Evolutionary conservation across 306 rosid species (phyloP), one percentile per base, ranked within the genome.

Genomic region (Styphnolobium japonicum): DNA sequence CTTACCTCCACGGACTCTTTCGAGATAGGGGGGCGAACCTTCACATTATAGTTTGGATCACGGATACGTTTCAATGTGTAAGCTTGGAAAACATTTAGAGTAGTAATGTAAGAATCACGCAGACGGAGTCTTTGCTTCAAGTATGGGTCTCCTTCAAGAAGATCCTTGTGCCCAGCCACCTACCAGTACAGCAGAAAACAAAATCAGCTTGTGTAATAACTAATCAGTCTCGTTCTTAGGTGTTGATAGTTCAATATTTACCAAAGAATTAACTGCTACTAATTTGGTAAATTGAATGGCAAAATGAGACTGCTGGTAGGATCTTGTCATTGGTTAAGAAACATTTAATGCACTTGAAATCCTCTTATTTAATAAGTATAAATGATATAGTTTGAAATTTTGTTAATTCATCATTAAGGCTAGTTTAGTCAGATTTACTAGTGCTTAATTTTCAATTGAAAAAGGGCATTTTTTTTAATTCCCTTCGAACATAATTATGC

Each of bases 91-190:
- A 89, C 97, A 57, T 93, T 92, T 2, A 95, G 93, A 25, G 98
- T 95, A 22, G 98, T 95, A 74, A 95, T 95, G 90, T 91, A 88
- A 2, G 98, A 88, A 83, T 92, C 88, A 51, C 98, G 98, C 36
- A 95, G 89, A 2, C 97, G 85, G 6, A 95, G 94, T 79, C 98
- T 91, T 89, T 95, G 98, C 89, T 88, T 95, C 93, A 95, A 82
- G 89, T 88, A 88, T 1, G 87, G 97, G 56, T 95, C 96, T 1
- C 94, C 98, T 86, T 95, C 98, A 12, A 95, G 98, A 86, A 95
- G 90, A 85, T 95, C 98, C 86, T 82, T 91, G 86, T 95, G 98
- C 77, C 88, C 92, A 56, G 98, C 98, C 84, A 93, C 93, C 98
- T 95, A 80, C 14, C 58, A 72, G 49, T 72, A 34, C 65, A 79